Percentiles rank a stretch among this genome's conserved stretches.
These are phyloP conservation scores for Lodderomyces beijingensis DNA, from an alignment of 1,139 yeast genomes.

Conservation along the genomic window DNA sequence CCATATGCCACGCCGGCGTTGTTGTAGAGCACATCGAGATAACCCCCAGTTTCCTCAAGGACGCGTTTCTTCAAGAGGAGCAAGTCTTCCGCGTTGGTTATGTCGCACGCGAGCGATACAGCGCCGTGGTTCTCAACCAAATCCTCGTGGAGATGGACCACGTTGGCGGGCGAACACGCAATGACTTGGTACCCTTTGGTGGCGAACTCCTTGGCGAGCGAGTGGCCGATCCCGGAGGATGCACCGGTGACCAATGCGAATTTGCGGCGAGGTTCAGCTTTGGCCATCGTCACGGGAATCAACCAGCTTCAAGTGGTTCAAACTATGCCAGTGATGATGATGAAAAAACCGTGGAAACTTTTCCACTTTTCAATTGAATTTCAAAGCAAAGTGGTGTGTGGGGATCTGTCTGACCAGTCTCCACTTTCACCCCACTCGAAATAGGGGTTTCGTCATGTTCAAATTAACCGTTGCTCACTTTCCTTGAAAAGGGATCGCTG, in stretches of 20 bases:
- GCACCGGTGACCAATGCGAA: constrained; percentile 38
- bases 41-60: constrained; percentile 23
- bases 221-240: constrained; percentile 38
- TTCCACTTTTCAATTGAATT: too few species aligned
- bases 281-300: too few species aligned
- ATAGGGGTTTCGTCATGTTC: too few species aligned
- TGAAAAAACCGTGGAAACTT: too few species aligned
- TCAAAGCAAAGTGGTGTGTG: too few species aligned
- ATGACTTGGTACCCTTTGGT: constrained; percentile 32
- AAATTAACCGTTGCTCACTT: too few species aligned
- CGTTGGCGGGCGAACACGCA: constrained; percentile 27
- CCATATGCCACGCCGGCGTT: constrained; percentile 31
- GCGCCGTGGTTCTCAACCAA: constrained; percentile 26
- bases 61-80: constrained; percentile 20
- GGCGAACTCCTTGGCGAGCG: constrained; percentile 23
- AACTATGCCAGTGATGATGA: too few species aligned
- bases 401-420: too few species aligned
- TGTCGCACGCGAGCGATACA: constrained; percentile 29
- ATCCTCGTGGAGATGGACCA: constrained; percentile 23
- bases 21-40: constrained; percentile 29
- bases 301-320: too few species aligned
- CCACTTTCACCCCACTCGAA: too few species aligned
- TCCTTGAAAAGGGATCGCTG: too few species aligned
- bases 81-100: constrained; percentile 26
- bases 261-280: too few species aligned